Percentiles rank a stretch among this genome's conserved stretches.
Conservation (phyloP, 345 rosid genomes). For the Corchorus capsularis region DNA sequence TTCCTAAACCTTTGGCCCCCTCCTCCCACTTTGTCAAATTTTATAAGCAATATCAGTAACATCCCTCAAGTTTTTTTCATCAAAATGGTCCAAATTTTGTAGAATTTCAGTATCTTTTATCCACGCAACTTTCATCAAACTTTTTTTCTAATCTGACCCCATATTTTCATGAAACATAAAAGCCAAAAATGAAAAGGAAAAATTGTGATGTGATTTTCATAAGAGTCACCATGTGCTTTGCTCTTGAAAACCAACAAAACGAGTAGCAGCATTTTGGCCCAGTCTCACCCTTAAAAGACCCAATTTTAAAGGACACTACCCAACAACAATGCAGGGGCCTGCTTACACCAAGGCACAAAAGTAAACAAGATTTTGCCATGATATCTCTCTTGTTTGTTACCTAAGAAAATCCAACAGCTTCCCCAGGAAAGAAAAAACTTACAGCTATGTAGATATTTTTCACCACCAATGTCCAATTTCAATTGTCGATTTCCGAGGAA, state of each 20-base stretch:
- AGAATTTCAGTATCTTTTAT: not conserved
- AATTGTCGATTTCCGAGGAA: not conserved
- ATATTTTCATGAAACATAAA: not conserved
- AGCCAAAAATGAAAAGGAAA: no score
- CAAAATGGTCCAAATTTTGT: not conserved
- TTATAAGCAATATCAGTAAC: not conserved
- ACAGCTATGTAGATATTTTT: no score
- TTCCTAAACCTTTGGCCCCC: not conserved
- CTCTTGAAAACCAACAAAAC: not conserved
- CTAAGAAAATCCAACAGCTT: conserved; percentile 4
- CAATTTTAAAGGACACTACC: not conserved
- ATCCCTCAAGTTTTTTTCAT: not conserved
- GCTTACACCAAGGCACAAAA: no score
- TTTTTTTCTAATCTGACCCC: not conserved
- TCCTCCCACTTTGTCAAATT: not conserved
- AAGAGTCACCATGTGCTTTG: not conserved
- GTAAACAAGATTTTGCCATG: no score
- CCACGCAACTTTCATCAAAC: not conserved
- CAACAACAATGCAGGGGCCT: conserved; percentile 4
- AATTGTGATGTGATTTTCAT: conserved; percentile 2
- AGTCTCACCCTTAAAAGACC: not conserved
- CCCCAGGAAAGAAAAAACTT: no score
- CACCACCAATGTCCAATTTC: not conserved
- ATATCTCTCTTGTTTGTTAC: conserved; percentile 8
- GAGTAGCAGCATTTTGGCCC: not conserved